Evolutionary conservation across 1,284 basidiomycete species (phyloP).

Genomic region (Coniferiporia weirii): DNA sequence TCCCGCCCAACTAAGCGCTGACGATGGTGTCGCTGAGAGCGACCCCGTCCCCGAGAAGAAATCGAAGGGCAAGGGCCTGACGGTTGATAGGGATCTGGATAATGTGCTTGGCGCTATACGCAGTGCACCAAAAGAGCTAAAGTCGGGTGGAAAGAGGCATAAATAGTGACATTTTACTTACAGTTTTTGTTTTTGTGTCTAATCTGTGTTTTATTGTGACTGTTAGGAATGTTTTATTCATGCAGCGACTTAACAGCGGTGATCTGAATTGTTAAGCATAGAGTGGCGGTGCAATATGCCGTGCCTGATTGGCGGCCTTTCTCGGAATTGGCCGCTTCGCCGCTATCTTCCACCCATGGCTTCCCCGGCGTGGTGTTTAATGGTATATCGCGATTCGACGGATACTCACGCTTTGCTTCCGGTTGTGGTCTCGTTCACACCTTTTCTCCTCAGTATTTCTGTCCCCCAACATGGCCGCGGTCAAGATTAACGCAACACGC

Average conservation of each 20-base stretch:
- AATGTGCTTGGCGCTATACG: constrained; percentile 14
- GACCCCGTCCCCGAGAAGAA: neutral
- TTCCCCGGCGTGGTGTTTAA: neutral
- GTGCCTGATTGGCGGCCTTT: constrained; percentile 3
- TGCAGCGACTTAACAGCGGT: neutral
- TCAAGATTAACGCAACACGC: constrained; percentile 13
- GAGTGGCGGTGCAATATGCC: neutral
- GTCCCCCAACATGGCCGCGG: neutral
- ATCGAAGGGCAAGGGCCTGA: neutral
- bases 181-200: neutral
- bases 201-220: neutral
- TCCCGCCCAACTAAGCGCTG: neutral
- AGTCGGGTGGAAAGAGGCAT: constrained; percentile 6
- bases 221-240: neutral
- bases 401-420: neutral
- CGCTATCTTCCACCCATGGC: neutral
- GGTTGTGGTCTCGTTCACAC: neutral
- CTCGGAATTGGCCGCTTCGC: neutral
- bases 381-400: neutral
- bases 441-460: neutral
- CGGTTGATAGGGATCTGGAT: constrained; percentile 8
- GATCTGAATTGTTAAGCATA: neutral
- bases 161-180: neutral
- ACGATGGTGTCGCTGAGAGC: neutral
- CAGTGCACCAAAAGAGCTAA: constrained; percentile 4